Base-by-base conservation (phyloP, 2,329 filamentous ascomycete species). In the Pseudogymnoascus sp. region DNA sequence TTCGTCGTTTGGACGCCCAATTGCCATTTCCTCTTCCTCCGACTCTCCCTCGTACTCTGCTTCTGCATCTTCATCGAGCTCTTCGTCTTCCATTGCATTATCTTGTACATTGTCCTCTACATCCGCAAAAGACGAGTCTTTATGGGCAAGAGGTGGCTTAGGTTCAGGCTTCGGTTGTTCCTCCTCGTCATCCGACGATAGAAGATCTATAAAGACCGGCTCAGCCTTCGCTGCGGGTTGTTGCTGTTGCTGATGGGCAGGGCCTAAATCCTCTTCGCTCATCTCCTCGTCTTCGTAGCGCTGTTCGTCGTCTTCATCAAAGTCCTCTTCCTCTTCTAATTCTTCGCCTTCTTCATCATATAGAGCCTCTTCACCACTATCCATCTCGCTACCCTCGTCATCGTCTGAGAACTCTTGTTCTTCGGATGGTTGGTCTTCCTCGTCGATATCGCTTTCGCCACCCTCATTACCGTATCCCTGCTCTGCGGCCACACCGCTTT, bases 161-260 rank as follows among this genome's bases (percentile, higher is more conserved):
- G 26, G 26, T 12, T 12, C 29, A 33, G 49, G n/a, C 5, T 55
- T 19, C 5, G 49, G n/a, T 26, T 55, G 26, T 52, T 59, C 66
- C n/a, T 71, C 70, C 60, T 73, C 72, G 6, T 72, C 70, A 52
- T 72, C 72, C n/a, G 71, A 73, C 19, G 71, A 73, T 10, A 74
- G 63, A 19, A 74, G 63, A 26, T 73, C 69, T 16, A 74, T 73
- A 19, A 73, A 62, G 19, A 67, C 67, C 1, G 72, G 69, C 26
- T 61, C 61, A 62, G 61, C 31, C 35, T 64, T 63, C 21, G 45
- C 52, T 33, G 58, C 43, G 16, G 59, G 64, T 8, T 55, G 49
- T 14, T 55, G 49, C 4, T 55, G 49, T 7, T 43, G 43, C 12
- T 39, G 26, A 29, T 52, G 26, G 12, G 11, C 26, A 7, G 59